Percentiles rank a stretch among this genome's conserved stretches.
Evolutionary conservation across 129 eudicot genomes (phyloP).

Genomic region (Heracleum sosnowskyi): DNA sequence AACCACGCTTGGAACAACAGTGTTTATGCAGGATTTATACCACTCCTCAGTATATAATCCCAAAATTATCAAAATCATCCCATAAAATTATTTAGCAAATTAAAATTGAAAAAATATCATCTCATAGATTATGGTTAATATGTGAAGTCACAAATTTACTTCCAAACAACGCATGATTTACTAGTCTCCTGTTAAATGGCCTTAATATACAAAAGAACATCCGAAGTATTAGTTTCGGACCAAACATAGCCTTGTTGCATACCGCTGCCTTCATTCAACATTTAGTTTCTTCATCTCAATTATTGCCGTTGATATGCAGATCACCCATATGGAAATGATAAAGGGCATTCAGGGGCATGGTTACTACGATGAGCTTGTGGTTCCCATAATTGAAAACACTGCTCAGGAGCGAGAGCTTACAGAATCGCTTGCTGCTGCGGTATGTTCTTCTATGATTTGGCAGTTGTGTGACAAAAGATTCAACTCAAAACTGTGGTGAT

Average conservation of each 20-base stretch:
- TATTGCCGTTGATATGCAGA: constrained; percentile 32
- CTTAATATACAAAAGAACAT: neutral
- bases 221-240: neutral
- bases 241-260: neutral
- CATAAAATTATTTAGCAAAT: neutral
- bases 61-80: neutral
- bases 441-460: constrained; percentile 27
- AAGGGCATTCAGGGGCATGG: constrained; percentile 99
- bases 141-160: neutral
- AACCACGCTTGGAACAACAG: neutral
- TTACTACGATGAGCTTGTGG: constrained; percentile 86
- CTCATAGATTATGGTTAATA: neutral
- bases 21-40: neutral
- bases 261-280: neutral
- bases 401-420: constrained; percentile 97
- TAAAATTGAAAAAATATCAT: neutral
- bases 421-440: constrained; percentile 89
- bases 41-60: neutral
- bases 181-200: neutral
- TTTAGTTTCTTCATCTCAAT: neutral
- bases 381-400: constrained; percentile 91
- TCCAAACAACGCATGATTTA: neutral
- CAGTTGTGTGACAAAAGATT: neutral
- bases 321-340: constrained; percentile 99
- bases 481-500: neutral